Evolutionary conservation across 495 filamentous ascomycete species (phyloP), one percentile per base, ranked within the genome.

Genomic region (Apiosordaria backusii): DNA sequence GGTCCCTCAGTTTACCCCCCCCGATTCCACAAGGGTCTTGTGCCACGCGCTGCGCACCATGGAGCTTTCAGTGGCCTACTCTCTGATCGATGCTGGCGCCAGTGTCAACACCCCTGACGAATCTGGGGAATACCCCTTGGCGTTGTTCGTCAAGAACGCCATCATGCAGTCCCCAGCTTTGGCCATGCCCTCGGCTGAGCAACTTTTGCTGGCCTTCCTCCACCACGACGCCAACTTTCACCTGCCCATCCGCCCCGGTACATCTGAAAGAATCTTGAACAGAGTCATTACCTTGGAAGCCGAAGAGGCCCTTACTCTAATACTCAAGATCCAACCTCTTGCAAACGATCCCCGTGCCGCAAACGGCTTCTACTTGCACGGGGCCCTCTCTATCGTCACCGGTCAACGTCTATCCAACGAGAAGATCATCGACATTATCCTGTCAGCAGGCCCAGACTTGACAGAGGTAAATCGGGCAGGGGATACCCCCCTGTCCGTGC

Each of bases 171-270:
- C 22, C 10, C 58, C 50, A 4, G 35, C 66, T 13, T 22, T 63
- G 15, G 22, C 60, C 21, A 16, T 62, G 10, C 29, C 61, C 22
- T 9, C 27, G 22, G 21, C 26, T 54, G 25, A 57, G 10, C 63
- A 68, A 53, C 63, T 71, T 18, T 58, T 69, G 23, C 60, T 58
- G 25, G 67, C 67, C 0, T 62, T 71, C 5, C 60, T 71, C 2
- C 63, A 68, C 40, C 63, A 67, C 15, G 69, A 59, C 57, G 69
- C 69, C 4, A 67, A 67, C 61, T 63, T 64, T 24, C 66, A 71
- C 53, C 50, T 64, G 4, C 23, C 27, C 24, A 25, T 64, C 19
- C 9, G 22, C 45, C 21, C 58, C 1, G 40, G 54, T 21, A 40
- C 62, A 13, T 27, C 50, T 22, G 57, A 68, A 25, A 54, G 63